Conservation (phyloP, 2,329 filamentous ascomycete species). For the Aureobasidium pullulans region DNA sequence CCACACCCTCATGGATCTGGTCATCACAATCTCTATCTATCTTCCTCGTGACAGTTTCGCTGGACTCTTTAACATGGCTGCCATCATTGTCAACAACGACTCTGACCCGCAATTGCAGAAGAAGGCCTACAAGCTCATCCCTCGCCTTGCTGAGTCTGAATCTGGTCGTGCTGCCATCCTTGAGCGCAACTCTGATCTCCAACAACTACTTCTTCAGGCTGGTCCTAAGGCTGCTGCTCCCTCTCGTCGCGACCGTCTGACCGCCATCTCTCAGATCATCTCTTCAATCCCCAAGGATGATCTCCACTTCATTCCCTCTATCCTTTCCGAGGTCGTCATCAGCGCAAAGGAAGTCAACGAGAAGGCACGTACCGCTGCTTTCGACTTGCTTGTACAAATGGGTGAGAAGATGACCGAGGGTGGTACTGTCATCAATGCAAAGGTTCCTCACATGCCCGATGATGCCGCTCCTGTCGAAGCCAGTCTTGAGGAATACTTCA, state of each 20-base stretch:
- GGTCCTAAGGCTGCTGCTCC: constrained; percentile 81
- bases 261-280: constrained; percentile 73
- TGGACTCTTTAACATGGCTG: constrained; percentile 78
- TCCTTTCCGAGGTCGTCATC: constrained; percentile 90
- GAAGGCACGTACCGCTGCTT: constrained; percentile 80
- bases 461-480: constrained; percentile 72
- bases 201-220: constrained; percentile 70
- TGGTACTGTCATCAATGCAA: constrained; percentile 72
- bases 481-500: constrained; percentile 90
- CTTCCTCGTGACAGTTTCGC: constrained; percentile 80
- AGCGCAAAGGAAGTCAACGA: constrained; percentile 98
- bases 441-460: constrained; percentile 74
- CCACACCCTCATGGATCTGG: constrained; percentile 91
- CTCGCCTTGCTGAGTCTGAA: constrained; percentile 75
- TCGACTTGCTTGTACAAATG: constrained; percentile 83
- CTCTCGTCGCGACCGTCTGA: constrained; percentile 75
- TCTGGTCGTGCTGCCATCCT: constrained; percentile 67
- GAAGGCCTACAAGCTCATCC: constrained; percentile 98
- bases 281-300: constrained; percentile 68
- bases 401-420: constrained; percentile 73
- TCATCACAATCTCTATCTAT: constrained; percentile 94
- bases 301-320: constrained; percentile 85
- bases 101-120: constrained; percentile 92
- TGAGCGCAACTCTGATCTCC: constrained; percentile 70
- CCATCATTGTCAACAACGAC: constrained; percentile 70